Base-by-base conservation (phyloP, 805 yeast species). In the Wickerhamomyces chaumierensis region DNA sequence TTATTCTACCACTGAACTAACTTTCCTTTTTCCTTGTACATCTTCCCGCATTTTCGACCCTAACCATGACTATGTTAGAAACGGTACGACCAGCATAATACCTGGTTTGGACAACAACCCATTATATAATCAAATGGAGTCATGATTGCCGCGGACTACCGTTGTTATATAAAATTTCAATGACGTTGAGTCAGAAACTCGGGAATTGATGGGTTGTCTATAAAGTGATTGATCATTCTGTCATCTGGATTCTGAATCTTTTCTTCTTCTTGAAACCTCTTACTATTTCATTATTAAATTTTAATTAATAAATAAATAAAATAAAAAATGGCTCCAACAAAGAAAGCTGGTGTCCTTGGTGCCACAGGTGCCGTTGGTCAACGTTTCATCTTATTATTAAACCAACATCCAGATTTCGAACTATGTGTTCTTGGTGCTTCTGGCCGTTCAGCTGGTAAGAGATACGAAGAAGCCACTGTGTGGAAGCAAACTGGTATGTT, bases 301-400 rank as follows among this genome's bases (percentile, higher is more conserved):
- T 16, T 5, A 4, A 31, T 16, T 31, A 5, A 21, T 9, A 21
- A 9, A 21, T 9, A 7, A 6, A 21, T 21, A 6, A 21, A n/a
- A n/a, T n/a, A n/a, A n/a, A 17, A 18, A 33, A 13, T 34, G 29
- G 20, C 23, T 16, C n/a, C 29, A 5, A 39, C 38, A 39, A 67
- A 64, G 56, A 56, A 63, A 40, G 73, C 71, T 48, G 98, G 98
- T 67, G 96, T 92, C 50, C 69, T 90, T 44, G 98, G 98, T 37
- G 97, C 97, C 48, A 90, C 98, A 12, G 98, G 98, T 38, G 79
- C 94, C 33, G 98, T 92, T 31, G 98, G 98, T 41, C 98, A 92
- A 63, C 74, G 97, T 51, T 92, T 92, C 58, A 88, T 92, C 44
- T 67, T 90, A 36, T 67, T 92, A 36, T 68, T 92, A 46, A 73